Base-by-base conservation (phyloP, 108 stramenopile species). In the Parmales sp. region DNA sequence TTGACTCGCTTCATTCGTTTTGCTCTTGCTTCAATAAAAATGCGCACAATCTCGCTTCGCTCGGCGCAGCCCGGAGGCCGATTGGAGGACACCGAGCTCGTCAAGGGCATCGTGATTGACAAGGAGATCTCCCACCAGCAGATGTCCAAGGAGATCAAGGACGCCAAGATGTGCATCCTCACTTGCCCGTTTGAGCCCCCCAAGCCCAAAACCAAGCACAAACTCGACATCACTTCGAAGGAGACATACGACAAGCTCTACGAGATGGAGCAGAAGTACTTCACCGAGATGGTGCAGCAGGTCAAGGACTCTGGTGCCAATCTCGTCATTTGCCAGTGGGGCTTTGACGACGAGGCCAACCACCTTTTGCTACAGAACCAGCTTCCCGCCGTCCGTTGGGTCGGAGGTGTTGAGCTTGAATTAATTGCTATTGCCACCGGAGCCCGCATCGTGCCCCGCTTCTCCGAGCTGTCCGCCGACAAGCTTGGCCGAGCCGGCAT, bases 171-270 rank as follows among this genome's bases (percentile, higher is more conserved):
- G 69, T 90, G 90, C 74, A 92, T 99, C 50, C 75, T 99, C 37
- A 97, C 97, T 45, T 97, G 96, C 81, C 97, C 97, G 23, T 92
- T 99, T 77, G 98, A 98, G 81, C 96, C 98, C 46, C 97, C 98
- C 50, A 97, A 97, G 82, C 97, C 98, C 69, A 99, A 99, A 82
- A 99, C 97, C 34, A 98, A 99, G 80, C 98, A 99, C 83, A 98
- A 97, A 90, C 83, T 99, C 72, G 95, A 99, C 72, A 99, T 99
- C 76, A 80, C 84, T 39, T 91, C 93, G 34, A 85, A 76, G 63
- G 96, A 97, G 76, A 95, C 94, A 38, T 99, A 99, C 74, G 90
- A 95, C 50, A 78, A 86, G 72, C 78, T 99, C 25, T 90, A 90
- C 77, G 67, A 88, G 68, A 86, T 92, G 48, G 98, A 99, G 80